Evolutionary conservation across 2,329 filamentous ascomycete species (phyloP).

Genomic region (Paecilomyces dactylethromorphus): DNA sequence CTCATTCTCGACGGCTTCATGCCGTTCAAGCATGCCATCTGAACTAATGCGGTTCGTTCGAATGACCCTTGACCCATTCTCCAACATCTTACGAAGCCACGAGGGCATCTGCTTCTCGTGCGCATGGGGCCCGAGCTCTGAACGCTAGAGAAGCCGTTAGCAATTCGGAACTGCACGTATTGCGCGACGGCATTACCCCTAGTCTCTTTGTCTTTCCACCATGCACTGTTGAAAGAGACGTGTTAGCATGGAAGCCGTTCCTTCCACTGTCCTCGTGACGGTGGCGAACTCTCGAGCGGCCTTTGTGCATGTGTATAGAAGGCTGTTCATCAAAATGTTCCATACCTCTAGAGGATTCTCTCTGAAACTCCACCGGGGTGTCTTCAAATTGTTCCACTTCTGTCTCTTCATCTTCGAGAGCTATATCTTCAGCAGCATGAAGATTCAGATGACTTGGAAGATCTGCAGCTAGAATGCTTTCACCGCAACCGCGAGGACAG

Average conservation of each 20-base stretch:
- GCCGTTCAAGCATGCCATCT: conserved; percentile 37
- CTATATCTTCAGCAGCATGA: conserved; percentile 46
- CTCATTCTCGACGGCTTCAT: conserved; percentile 42
- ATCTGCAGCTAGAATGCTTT: conserved; percentile 48
- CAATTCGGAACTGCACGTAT: background rate
- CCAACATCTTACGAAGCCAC: conserved; percentile 58
- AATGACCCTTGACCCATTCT: conserved; percentile 51
- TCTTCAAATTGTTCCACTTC: background rate
- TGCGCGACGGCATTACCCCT: conserved; percentile 17
- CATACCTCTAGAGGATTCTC: background rate
- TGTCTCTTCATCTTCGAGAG: conserved; percentile 31
- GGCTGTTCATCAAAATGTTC: background rate
- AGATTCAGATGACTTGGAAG: conserved; percentile 55
- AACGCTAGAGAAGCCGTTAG: conserved; percentile 35
- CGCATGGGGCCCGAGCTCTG: conserved; percentile 64
- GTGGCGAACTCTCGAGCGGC: background rate
- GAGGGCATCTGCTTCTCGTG: conserved; percentile 69
- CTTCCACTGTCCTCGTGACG: background rate
- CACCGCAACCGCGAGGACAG: conserved; percentile 56
- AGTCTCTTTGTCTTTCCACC: conserved; percentile 18
- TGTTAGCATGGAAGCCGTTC: background rate
- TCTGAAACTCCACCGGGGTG: background rate
- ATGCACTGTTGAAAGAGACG: background rate
- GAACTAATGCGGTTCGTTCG: conserved; percentile 45
- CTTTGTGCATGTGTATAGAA: background rate